A percentile compares a stretch with the other conserved stretches of the same genome.
Conservation (phyloP, 331 rosid genomes). For the Rhamnella rubrinervis region DNA sequence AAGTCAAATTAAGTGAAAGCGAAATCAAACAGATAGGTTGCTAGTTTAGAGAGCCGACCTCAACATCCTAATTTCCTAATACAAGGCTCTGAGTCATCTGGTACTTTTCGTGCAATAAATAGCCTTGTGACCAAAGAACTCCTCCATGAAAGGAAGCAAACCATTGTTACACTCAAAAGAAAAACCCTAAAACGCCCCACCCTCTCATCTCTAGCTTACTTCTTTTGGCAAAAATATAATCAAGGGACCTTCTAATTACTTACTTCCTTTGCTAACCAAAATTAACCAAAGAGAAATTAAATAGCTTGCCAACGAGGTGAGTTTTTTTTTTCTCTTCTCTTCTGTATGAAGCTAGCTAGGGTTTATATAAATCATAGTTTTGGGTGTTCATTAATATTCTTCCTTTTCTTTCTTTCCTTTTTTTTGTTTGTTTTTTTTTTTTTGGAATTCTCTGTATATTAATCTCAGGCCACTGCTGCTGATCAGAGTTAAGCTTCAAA, state of each 20-base stretch:
- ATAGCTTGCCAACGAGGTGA: not conserved
- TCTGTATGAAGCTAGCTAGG: not conserved
- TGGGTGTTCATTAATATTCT: no score
- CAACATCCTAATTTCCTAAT: not conserved
- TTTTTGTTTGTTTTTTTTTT: no score
- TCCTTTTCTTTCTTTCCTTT: no score
- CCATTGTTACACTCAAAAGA: conserved; percentile 30
- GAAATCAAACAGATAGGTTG: conserved; percentile 36
- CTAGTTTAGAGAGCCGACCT: conserved; percentile 28
- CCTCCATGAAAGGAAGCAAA: conserved; percentile 28
- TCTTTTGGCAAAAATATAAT: no score
- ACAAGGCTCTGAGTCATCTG: conserved; percentile 19
- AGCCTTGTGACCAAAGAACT: conserved; percentile 18
- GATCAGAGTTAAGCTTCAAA: not conserved
- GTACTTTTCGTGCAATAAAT: conserved; percentile 34
- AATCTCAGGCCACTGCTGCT: not conserved
- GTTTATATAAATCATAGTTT: no score
- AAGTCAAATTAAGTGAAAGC: conserved; percentile 46
- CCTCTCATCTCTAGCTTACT: not conserved
- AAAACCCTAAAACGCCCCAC: not conserved
- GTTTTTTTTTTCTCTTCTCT: not conserved
- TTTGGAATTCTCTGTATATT: not conserved
- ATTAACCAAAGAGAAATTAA: not conserved
- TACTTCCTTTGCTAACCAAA: not conserved
- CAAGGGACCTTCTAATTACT: not conserved